Base-by-base conservation (phyloP, 371 early-diverging fungal genomes). In the Mortierella sp. region DNA sequence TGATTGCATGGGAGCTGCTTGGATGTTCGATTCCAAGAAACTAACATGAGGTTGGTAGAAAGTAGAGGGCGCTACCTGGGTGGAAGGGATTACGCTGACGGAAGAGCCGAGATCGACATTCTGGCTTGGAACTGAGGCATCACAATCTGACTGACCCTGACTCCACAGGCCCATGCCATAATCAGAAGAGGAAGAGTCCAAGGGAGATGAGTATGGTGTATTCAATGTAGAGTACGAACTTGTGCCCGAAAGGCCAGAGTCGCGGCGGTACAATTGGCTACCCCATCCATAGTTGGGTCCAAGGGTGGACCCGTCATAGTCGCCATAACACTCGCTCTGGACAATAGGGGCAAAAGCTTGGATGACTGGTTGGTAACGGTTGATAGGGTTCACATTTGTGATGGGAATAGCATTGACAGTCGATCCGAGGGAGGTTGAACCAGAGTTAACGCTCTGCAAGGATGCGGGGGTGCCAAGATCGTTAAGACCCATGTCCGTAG, bases 311-410 rank as follows among this genome's bases (percentile, higher is more conserved):
- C n/a, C 19, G 24, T 38, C 58, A 28, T 59, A 21, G 43, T 33
- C n/a, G 21, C 57, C 62, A 21, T 40, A 28, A 55, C 75, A 80
- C 2, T 60, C 62, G 19, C 70, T 70, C 41, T 68, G 48, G 28
- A 80, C 75, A 28, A 80, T 68, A 19, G 81, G 75, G 6, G 75
- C 72, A 58, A 59, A 64, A 16, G 75, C 58, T 43, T 74, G 71
- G 47, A 80, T 59, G 10, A 69, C 15, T 15, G 72, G 75, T 28
- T 75, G 81, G 58, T 80, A 80, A 24, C 65, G 68, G 43, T 71
- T 70, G 28, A 80, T 58, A 19, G 81, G 81, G 1, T 67, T 75
- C 43, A 80, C 72, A 2, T 80, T 38, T 13, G 81, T 75, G 45
- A 74, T 32, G 5, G 81, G 81, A 21, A 62, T 41, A 1, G 58